Evolutionary conservation across 768 basidiomycete species (phyloP).

Genomic region (Cubamyces sp.): DNA sequence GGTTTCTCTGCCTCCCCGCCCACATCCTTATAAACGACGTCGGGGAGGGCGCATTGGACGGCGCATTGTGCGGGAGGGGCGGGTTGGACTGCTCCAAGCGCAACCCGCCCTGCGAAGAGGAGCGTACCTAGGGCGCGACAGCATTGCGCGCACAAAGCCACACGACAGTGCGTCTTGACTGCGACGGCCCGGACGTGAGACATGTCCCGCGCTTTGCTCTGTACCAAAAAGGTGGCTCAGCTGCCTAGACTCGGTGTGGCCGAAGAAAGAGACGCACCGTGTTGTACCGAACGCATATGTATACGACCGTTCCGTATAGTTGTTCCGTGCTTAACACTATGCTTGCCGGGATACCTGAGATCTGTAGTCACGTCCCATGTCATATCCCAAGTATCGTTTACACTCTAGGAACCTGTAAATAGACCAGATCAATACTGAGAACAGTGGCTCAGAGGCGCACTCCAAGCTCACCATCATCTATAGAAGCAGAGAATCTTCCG

Average conservation of each 20-base stretch:
- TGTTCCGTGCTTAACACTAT: not conserved
- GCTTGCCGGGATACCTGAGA: not conserved
- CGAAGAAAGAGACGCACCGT: not conserved
- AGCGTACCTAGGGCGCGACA: not conserved
- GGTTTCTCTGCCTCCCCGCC: not conserved
- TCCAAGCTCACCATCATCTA: not conserved
- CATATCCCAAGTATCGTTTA: not conserved
- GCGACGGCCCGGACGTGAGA: not conserved
- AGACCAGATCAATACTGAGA: not conserved
- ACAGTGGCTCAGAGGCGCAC: slow-evolving; percentile 1
- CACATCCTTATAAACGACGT: not conserved
- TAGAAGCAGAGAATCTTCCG: not conserved
- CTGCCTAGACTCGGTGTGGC: not conserved
- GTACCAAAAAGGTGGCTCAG: not conserved
- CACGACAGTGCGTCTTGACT: not conserved
- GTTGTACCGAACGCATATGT: not conserved
- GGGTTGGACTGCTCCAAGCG: not conserved
- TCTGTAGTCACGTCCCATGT: not conserved
- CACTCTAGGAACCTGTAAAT: not conserved
- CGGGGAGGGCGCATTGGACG: not conserved
- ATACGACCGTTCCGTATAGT: not conserved
- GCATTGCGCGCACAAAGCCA: not conserved
- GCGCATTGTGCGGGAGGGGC: not conserved
- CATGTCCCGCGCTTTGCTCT: not conserved
- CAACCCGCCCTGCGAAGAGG: not conserved